Evolutionary conservation across 805 yeast genomes (phyloP).

Genomic region (Metschnikowia lachancei): DNA sequence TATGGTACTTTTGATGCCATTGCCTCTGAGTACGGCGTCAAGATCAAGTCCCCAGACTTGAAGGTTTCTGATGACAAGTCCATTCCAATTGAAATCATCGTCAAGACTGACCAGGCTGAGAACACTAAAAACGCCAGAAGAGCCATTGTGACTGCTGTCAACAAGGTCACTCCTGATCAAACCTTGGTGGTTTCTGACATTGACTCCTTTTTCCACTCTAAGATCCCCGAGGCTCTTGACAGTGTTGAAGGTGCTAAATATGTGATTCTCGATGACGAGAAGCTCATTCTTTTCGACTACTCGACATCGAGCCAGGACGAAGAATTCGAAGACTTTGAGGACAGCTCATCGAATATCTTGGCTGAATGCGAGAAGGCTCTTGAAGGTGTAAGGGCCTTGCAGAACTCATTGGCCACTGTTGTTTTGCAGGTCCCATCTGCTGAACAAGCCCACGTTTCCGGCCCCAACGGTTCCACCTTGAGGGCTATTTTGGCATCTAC

Average conservation of each 20-base stretch:
- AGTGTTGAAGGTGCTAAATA: constrained; percentile 50
- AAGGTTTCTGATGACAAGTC: constrained; percentile 38
- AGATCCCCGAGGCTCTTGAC: constrained; percentile 42
- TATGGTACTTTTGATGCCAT: constrained; percentile 47
- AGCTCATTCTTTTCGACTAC: constrained; percentile 54
- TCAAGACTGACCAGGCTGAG: constrained; percentile 44
- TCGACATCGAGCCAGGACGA: constrained; percentile 40
- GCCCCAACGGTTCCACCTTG: constrained; percentile 61
- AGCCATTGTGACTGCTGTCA: constrained; percentile 69
- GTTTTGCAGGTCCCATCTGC: constrained; percentile 50
- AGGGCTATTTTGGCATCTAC: constrained; percentile 38
- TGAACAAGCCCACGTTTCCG: constrained; percentile 59
- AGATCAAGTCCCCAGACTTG: constrained; percentile 40
- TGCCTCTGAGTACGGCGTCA: constrained; percentile 35
- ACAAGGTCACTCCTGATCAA: constrained; percentile 65
- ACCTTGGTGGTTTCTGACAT: constrained; percentile 60
- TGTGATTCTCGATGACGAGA: constrained; percentile 51
- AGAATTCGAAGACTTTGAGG: constrained; percentile 65
- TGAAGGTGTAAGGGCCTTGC: constrained; percentile 56
- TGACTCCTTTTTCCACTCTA: constrained; percentile 55
- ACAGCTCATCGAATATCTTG: constrained; percentile 53
- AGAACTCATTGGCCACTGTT: constrained; percentile 49
- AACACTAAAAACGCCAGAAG: constrained; percentile 62
- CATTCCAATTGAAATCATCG: constrained; percentile 63
- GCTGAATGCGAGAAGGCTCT: constrained; percentile 53